Evolutionary conservation across 1,284 basidiomycete species (phyloP), one percentile per base, ranked within the genome.

Genomic region (Meira miltonrushii): DNA sequence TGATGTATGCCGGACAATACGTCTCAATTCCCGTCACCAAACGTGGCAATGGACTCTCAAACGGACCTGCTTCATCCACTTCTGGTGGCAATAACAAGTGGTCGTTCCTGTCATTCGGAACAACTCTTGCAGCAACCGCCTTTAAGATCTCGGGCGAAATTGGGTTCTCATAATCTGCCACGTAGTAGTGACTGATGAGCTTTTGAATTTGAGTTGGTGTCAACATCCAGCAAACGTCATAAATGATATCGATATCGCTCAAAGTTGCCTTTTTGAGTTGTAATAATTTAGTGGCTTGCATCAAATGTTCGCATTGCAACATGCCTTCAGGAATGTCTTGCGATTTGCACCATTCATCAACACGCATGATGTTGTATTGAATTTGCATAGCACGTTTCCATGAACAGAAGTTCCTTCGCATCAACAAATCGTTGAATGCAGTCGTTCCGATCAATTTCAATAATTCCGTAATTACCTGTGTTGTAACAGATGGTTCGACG

Each of bases 201-300:
- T 94, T 89, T 82, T 98, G 95, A 71, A 99, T 98, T 80, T 99
- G 95, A 78, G 94, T 94, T 0, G 95, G 95, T 61, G 92, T 97
- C 55, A 99, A 83, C 88, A 99, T 98, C 95, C 95, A 98, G 83
- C 93, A 98, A 57, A 98, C 94, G 78, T 95, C 79, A 65, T 96
- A 98, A 72, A 97, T 94, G 72, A 98, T 97, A 79, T 98, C 92
- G 66, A 97, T 95, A 78, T 97, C 74, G 57, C 68, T 67, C 62
- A 79, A 59, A 23, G 75, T 65, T 59, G 89, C 94, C 85, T 99
- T 99, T 83, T 98, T 99, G 72, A 99, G 83, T 79, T 99, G 95
- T 23, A 99, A 82, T 59, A 99, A 82, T 81, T 99, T 99, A 72
- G 95, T 97, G 44, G 95, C 94, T 81, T 99, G 95, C 90, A 97